Evolutionary conservation across 352 stramenopile species (phyloP), one percentile per base, ranked within the genome.

Genomic region (Pilasporangium apinafurcum): DNA sequence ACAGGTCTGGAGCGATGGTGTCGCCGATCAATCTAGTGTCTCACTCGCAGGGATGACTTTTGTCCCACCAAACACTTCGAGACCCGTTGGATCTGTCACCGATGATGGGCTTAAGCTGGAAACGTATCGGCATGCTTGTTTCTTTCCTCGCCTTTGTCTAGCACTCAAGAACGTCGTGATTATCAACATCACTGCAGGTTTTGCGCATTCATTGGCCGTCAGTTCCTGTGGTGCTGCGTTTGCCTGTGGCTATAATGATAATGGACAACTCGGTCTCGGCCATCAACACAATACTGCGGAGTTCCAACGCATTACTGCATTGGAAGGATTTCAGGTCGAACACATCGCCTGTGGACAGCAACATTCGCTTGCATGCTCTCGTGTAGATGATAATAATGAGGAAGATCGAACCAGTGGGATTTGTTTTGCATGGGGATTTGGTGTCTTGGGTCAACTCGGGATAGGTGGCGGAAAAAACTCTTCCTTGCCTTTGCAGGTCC

Each of bases 241-340:
- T 32, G 83, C 66, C 45, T 92, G 79, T 29, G 79, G 79, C 14
- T 92, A 92, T 74, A 92, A 92, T 40, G 79, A 92, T 51, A 86
- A 84, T 42, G 76, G 79, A 9, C 79, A 92, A 44, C 54, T 92
- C 2, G 79, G 79, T 7, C 57, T 78, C 2, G 76, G 76, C 24
- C 78, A 71, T 34, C 57, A 72, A 26, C 74, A 72, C 44, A 86
- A 86, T 44, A 62, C 75, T 33, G 62, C 76, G 10, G 59, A 81
- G 18, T 92, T 92, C 41, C 48, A 65, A 30, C 57, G 26, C 4
- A 73, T 92, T 12, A 37, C 48, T 16, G 68, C 67, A 18, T 48
- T 92, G 17, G 59, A 73, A 5, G 59, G 50, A 6, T 68, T 60
- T 18, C 68, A 69, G 28, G 76, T 89, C 41, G 56, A 69, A 5